Evolutionary conservation across 164 flowering plant species (phyloP).

Genomic region (Magnolia sinica): DNA sequence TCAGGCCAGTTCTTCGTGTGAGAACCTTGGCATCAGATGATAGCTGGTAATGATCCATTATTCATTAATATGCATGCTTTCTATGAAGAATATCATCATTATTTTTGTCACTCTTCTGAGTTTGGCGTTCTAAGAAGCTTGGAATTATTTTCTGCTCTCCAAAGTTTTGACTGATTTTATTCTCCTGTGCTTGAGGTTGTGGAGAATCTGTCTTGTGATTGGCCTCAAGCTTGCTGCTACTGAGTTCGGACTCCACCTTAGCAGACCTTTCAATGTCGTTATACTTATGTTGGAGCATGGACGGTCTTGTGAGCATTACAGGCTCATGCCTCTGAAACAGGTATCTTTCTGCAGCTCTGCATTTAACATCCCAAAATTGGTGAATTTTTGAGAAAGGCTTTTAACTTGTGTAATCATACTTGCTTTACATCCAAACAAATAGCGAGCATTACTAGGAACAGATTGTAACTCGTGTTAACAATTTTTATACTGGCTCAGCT

Average conservation of each 20-base stretch:
- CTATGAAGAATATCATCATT: background rate
- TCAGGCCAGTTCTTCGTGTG: conserved; percentile 77
- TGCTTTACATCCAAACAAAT: too few relatives aligned
- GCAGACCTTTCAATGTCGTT: conserved; percentile 47
- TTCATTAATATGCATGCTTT: conserved; percentile 3
- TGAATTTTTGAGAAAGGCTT: background rate
- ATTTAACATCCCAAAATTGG: background rate
- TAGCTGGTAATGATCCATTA: conserved; percentile 35
- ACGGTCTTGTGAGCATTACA: conserved; percentile 57
- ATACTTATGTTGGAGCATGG: conserved; percentile 50
- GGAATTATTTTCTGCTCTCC: background rate
- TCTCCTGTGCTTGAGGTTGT: conserved; percentile 29
- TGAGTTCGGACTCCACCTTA: conserved; percentile 38
- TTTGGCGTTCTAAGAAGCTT: background rate
- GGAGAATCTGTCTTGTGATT: conserved; percentile 42
- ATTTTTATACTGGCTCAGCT: background rate
- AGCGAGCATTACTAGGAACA: too few relatives aligned
- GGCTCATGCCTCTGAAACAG: conserved; percentile 52
- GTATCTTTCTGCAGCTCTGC: conserved; percentile 24
- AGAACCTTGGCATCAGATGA: conserved; percentile 27
- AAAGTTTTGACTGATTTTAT: conserved; percentile 8
- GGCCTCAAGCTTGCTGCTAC: conserved; percentile 44
- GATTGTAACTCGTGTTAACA: too few relatives aligned
- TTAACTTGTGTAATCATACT: too few relatives aligned
- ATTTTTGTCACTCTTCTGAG: background rate